Conservation (phyloP, 2,329 filamentous ascomycete genomes). For the Xylogone sp. region DNA sequence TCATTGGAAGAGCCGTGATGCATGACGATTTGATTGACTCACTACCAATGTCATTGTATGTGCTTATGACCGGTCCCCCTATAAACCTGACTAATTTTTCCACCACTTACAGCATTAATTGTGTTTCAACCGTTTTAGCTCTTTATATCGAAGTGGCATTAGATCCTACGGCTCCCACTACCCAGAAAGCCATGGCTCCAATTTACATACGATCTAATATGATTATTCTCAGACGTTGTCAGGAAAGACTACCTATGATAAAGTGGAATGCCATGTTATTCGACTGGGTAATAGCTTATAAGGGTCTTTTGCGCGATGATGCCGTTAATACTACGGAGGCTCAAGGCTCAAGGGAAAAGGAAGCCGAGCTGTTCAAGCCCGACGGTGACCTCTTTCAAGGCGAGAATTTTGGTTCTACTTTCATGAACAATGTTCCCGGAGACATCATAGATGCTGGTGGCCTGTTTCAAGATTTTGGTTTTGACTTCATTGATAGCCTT, state of each 20-base stretch:
- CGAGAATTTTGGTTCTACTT: neutral
- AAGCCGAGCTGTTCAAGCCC: neutral
- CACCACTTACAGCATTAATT: neutral
- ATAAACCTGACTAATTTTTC: neutral
- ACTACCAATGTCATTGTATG: neutral
- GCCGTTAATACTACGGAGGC: neutral
- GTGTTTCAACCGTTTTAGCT: neutral
- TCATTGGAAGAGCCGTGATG: slow-evolving; percentile 1
- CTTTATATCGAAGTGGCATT: neutral
- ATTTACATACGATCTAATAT: neutral
- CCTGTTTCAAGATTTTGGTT: neutral
- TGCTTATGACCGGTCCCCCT: neutral
- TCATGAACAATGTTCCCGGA: neutral
- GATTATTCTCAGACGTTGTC: neutral
- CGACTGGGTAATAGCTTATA: neutral
- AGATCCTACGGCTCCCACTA: neutral
- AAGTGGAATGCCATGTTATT: neutral
- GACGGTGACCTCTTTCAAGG: neutral
- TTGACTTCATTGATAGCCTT: neutral
- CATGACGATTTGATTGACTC: neutral
- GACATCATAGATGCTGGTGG: neutral
- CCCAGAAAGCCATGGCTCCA: neutral
- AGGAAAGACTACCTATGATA: neutral
- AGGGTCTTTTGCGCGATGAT: neutral
- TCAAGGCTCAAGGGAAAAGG: neutral